Evolutionary conservation across 805 yeast species (phyloP).

Genomic region (Starmerella floris): DNA sequence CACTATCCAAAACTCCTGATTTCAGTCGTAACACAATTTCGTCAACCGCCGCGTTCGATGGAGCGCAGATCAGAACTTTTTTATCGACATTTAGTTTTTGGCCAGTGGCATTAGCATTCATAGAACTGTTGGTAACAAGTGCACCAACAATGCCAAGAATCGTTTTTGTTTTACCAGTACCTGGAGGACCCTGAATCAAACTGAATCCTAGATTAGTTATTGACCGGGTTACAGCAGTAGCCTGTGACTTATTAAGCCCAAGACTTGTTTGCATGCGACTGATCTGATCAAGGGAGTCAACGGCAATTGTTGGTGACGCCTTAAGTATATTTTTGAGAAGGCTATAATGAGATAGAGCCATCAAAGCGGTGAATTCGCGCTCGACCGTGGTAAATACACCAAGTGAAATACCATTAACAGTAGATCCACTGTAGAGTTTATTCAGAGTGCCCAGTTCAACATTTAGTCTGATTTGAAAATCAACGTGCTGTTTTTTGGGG

Average conservation of each 20-base stretch:
- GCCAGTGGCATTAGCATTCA: slow-evolving; percentile 9
- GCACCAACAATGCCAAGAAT: slow-evolving; percentile 84
- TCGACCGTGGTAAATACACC: slow-evolving; percentile 86
- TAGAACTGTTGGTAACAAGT: slow-evolving; percentile 28
- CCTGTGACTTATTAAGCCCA: slow-evolving; percentile 76
- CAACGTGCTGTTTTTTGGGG: slow-evolving; percentile 43
- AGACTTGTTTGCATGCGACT: slow-evolving; percentile 36
- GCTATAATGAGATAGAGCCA: slow-evolving; percentile 72
- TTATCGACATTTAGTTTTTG: slow-evolving; percentile 21
- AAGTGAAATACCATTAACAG: slow-evolving; percentile 54
- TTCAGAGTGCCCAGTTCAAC: slow-evolving; percentile 37
- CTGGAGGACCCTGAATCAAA: slow-evolving; percentile 93
- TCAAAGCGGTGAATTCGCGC: slow-evolving; percentile 76
- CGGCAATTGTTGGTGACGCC: slow-evolving; percentile 44
- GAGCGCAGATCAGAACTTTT: slow-evolving; percentile 84
- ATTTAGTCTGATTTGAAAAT: slow-evolving; percentile 57
- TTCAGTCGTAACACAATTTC: slow-evolving; percentile 76
- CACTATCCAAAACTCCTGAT: slow-evolving; percentile 44
- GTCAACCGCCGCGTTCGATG: slow-evolving; percentile 98
- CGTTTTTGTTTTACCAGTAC: slow-evolving; percentile 97
- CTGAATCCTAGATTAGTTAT: slow-evolving; percentile 62
- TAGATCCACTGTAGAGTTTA: slow-evolving; percentile 48
- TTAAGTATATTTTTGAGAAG: slow-evolving; percentile 49
- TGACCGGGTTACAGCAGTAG: slow-evolving; percentile 70
- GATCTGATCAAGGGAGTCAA: slow-evolving; percentile 27